Percentiles rank a stretch among this genome's conserved stretches.
Conservation (phyloP, 495 filamentous ascomycete species). For the Aspergillus bertholletiae region DNA sequence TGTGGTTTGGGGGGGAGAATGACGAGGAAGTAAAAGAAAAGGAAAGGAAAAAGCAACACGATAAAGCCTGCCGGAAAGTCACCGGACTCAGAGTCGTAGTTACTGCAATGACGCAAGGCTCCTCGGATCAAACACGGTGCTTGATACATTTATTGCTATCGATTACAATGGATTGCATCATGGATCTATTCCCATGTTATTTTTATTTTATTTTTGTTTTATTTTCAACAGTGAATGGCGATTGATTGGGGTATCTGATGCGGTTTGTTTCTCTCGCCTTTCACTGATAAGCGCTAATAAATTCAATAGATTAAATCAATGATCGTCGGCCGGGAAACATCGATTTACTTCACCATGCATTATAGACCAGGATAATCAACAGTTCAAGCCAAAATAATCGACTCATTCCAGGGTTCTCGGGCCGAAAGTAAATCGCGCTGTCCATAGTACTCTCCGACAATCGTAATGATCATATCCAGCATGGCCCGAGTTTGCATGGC, state of each 20-base stretch:
- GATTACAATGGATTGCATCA: no score
- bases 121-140: no score
- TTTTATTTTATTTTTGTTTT: background rate
- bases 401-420: conserved; percentile 47
- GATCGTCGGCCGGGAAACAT: background rate
- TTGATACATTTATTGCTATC: no score
- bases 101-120: background rate
- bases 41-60: background rate
- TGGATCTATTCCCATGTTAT: no score
- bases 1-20: background rate
- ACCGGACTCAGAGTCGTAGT: background rate
- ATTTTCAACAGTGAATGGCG: background rate
- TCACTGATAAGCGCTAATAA: background rate
- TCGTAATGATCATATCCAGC: conserved; percentile 87
- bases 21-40: no score
- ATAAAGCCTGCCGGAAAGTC: background rate
- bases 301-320: no score
- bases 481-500: conserved; percentile 42
- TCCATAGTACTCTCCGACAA: conserved; percentile 87
- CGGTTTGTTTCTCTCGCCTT: background rate
- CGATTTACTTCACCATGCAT: background rate
- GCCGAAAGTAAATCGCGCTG: conserved; percentile 81
- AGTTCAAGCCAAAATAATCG: background rate
- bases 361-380: background rate
- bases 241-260: background rate